phyloP scores from a whole-genome alignment of 306 rosid genomes.

The Cucurbita moschata region DNA sequence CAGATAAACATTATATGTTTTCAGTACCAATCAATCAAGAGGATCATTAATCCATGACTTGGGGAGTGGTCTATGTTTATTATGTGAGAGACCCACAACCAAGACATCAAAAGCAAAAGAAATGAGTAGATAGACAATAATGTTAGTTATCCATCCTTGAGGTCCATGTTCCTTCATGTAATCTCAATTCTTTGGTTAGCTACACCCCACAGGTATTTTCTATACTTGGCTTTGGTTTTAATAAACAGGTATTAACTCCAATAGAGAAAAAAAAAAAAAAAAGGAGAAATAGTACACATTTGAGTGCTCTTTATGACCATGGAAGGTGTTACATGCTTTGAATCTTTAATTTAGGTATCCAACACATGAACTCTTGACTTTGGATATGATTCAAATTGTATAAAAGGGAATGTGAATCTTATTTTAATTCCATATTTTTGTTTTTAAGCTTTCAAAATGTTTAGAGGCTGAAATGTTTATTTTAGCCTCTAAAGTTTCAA shows the following conservation, averaged over 20 bases:
- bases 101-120: background rate
- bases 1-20: background rate
- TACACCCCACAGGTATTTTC: background rate
- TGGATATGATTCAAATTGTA: background rate
- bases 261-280: background rate
- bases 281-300: background rate
- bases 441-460: too few relatives aligned
- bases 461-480: too few relatives aligned
- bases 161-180: background rate
- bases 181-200: constrained; percentile 3
- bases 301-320: background rate
- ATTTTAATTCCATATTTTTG: too few relatives aligned
- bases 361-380: background rate
- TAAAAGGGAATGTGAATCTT: too few relatives aligned
- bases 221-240: background rate
- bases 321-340: background rate
- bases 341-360: background rate
- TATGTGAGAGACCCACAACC: background rate
- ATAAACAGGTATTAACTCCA: background rate
- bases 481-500: too few relatives aligned
- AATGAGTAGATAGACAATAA: background rate
- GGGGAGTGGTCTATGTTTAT: background rate
- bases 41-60: background rate
- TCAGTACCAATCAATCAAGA: background rate
- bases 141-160: background rate